Conservation (phyloP, 176 grass and related monocot species). For the Poa pratensis region DNA sequence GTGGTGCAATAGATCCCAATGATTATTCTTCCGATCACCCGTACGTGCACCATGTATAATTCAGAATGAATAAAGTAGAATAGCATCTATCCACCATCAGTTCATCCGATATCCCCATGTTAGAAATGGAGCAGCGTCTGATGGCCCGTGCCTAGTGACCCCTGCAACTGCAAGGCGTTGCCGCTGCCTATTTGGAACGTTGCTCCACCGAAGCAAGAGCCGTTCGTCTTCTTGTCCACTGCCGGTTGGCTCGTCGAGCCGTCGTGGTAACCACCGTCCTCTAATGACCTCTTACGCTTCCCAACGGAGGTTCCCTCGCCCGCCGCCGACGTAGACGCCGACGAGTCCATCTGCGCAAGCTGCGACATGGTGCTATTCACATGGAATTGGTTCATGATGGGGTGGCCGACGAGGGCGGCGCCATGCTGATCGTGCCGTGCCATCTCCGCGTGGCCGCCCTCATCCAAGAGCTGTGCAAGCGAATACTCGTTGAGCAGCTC, state of each 20-base stretch:
- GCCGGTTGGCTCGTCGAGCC: conserved; percentile 6
- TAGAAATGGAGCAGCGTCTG: conserved; percentile 67
- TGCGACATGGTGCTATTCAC: conserved; percentile 37
- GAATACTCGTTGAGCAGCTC: conserved; percentile 54
- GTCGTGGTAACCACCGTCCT: neutral
- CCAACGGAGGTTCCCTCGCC: neutral
- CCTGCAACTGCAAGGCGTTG: conserved; percentile 58
- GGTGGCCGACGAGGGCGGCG: conserved; percentile 44
- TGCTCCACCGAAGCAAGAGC: conserved; percentile 59
- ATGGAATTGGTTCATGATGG: conserved; percentile 43
- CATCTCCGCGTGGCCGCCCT: conserved; percentile 29
- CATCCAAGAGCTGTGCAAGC: conserved; percentile 49
- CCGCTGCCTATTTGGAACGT: conserved; percentile 53
- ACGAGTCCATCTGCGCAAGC: conserved; percentile 10
- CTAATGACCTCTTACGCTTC: conserved; percentile 48
- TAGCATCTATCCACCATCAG: conserved; percentile 29
- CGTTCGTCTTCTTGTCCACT: conserved; percentile 54
- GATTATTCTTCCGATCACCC: conserved; percentile 17
- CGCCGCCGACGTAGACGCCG: conserved; percentile 14
- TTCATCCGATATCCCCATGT: conserved; percentile 51
- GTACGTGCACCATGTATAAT: conserved; percentile 24
- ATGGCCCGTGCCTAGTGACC: conserved; percentile 40
- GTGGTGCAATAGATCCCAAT: conserved; percentile 6
- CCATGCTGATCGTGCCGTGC: neutral
- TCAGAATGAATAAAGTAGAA: conserved; percentile 11